Evolutionary conservation across 2,329 filamentous ascomycete genomes (phyloP).

Genomic region (Emericellopsis cladophorae): DNA sequence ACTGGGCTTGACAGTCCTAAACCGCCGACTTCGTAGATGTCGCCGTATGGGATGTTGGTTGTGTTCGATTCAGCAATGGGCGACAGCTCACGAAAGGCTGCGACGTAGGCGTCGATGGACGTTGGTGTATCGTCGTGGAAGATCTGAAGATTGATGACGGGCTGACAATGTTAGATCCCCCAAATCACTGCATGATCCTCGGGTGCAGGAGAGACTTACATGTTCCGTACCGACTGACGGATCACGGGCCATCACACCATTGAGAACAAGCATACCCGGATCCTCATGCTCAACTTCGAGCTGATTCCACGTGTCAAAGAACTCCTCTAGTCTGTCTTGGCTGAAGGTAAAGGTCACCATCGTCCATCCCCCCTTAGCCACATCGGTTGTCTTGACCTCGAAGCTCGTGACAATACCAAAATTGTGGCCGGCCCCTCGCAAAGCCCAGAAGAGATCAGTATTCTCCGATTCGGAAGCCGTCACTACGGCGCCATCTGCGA

Average conservation of each 20-base stretch:
- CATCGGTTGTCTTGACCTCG: slow-evolving; percentile 32
- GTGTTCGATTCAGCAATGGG: slow-evolving; percentile 1
- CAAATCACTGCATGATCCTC: neutral
- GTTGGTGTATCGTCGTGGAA: slow-evolving; percentile 2
- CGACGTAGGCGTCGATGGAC: slow-evolving; percentile 1
- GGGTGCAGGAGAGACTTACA: neutral
- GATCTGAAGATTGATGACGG: slow-evolving; percentile 5
- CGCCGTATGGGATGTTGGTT: slow-evolving; percentile 2
- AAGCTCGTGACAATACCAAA: slow-evolving; percentile 38
- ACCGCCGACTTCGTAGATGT: slow-evolving; percentile 4
- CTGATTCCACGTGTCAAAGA: slow-evolving; percentile 5
- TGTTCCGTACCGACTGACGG: slow-evolving; percentile 4
- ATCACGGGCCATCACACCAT: slow-evolving; percentile 1
- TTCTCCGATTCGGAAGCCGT: slow-evolving; percentile 23
- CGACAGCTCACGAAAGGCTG: slow-evolving; percentile 4
- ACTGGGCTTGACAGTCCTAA: neutral
- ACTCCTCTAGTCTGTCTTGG: slow-evolving; percentile 7
- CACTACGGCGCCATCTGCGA: slow-evolving; percentile 28
- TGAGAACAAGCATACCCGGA: slow-evolving; percentile 2
- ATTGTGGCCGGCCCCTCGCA: slow-evolving; percentile 37
- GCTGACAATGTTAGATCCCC: slow-evolving; percentile 1
- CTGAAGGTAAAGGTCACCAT: slow-evolving; percentile 24
- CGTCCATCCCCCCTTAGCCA: slow-evolving; percentile 19
- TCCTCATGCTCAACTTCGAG: slow-evolving; percentile 1
- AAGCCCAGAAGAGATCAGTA: slow-evolving; percentile 28